Evolutionary conservation across 2,329 filamentous ascomycete species (phyloP).

Genomic region (Colletotrichum scovillei): DNA sequence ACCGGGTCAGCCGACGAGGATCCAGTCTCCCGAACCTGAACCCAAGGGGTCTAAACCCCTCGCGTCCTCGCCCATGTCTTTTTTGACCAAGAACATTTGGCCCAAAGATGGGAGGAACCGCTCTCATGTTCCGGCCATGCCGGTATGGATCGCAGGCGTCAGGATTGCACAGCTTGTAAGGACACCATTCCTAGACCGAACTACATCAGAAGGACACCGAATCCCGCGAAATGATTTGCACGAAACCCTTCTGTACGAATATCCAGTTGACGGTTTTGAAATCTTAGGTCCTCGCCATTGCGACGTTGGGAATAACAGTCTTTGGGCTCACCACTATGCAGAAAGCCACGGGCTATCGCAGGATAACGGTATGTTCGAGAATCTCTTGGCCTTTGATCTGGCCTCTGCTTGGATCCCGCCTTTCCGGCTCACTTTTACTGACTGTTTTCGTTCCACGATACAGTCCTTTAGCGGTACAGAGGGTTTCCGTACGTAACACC

Average conservation of each 20-base stretch:
- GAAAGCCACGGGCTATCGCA: constrained; percentile 35
- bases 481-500: constrained; percentile 36
- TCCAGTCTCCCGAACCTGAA: constrained; percentile 16
- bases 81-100: constrained; percentile 35
- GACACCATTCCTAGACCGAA: not conserved
- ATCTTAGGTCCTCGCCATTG: constrained; percentile 30
- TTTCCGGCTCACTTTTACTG: not conserved
- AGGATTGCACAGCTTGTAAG: constrained; percentile 36
- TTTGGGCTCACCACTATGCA: constrained; percentile 36
- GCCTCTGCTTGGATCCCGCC: not conserved
- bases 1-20: constrained; percentile 31
- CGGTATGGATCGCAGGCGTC: constrained; percentile 35
- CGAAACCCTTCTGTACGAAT: not conserved
- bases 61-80: constrained; percentile 31
- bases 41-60: constrained; percentile 22
- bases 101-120: constrained; percentile 37
- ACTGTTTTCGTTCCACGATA: not conserved
- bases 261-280: constrained; percentile 7
- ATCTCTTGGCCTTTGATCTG: not conserved
- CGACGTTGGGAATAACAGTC: constrained; percentile 34
- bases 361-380: constrained; percentile 35
- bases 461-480: constrained; percentile 36
- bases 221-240: not conserved
- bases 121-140: constrained; percentile 35
- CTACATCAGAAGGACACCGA: not conserved